phyloP scores from a whole-genome alignment of 352 stramenopile species.

The Phytophthora pseudosyringae region DNA sequence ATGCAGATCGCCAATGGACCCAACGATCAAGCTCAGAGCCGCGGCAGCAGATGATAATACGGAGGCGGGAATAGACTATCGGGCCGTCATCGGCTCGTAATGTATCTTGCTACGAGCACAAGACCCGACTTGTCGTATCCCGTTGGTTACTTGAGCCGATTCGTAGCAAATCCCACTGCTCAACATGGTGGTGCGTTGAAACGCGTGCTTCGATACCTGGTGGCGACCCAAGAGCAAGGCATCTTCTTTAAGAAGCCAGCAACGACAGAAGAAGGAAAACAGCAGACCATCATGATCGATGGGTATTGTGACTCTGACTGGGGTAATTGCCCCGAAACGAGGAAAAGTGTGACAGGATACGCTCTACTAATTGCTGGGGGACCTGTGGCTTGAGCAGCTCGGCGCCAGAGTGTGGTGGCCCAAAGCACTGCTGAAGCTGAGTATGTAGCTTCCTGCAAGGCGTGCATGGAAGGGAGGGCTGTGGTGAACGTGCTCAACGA shows the following conservation, averaged over 20 bases:
- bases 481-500: neutral
- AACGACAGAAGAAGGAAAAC: too few relatives aligned
- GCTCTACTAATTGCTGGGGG: neutral
- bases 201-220: neutral
- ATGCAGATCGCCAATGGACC: conserved; percentile 10
- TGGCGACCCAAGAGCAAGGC: neutral
- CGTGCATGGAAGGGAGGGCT: neutral
- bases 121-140: conserved; percentile 7
- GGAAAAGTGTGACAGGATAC: neutral
- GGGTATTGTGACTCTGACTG: conserved; percentile 5
- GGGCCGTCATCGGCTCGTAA: conserved; percentile 2
- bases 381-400: neutral
- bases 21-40: conserved; percentile 1
- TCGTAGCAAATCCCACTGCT: neutral
- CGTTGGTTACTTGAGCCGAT: neutral
- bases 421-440: conserved; percentile 3
- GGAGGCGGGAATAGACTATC: conserved; percentile 8
- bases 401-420: neutral
- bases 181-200: neutral
- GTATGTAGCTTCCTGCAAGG: neutral
- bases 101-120: conserved; percentile 9
- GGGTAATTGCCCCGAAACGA: conserved; percentile 1
- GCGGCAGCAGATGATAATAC: neutral
- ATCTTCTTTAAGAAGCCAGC: conserved; percentile 9
- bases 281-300: conserved; percentile 2